A percentile compares a stretch with the other conserved stretches of the same genome.
These are phyloP conservation scores for Lactarius hatsudake DNA, from an alignment of 768 basidiomycete genomes.

Conservation along the genomic window DNA sequence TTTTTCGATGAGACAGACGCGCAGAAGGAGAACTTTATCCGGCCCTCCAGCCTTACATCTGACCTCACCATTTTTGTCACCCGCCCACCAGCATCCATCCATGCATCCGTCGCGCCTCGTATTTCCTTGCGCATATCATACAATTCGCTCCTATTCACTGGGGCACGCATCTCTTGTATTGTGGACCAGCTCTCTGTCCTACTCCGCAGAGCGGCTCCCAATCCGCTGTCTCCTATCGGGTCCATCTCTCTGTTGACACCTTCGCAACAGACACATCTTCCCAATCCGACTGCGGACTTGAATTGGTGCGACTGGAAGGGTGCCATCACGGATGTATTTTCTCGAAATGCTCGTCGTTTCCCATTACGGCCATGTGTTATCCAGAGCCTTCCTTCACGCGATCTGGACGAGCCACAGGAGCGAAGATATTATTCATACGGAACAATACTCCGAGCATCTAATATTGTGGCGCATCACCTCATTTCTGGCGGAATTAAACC, in stretches of 20 bases:
- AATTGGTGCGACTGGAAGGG: constrained; percentile 99
- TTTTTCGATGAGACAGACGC: constrained; percentile 92
- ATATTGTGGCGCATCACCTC: constrained; percentile 87
- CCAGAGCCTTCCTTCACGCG: constrained; percentile 57
- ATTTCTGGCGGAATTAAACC: constrained; percentile 80
- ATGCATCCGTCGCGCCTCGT: constrained; percentile 66
- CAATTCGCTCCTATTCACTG: constrained; percentile 92
- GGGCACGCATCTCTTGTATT: constrained; percentile 69
- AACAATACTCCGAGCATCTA: constrained; percentile 79
- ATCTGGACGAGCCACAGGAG: constrained; percentile 45
- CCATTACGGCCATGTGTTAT: constrained; percentile 89
- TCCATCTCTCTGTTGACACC: constrained; percentile 78
- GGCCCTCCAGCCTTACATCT: constrained; percentile 79
- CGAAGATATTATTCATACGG: constrained; percentile 69
- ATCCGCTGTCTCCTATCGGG: constrained; percentile 70
- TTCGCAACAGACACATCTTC: constrained; percentile 64
- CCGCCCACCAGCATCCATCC: constrained; percentile 62
- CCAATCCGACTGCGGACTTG: constrained; percentile 82
- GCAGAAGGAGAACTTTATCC: constrained; percentile 69
- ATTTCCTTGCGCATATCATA: constrained; percentile 84
- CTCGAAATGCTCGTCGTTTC: constrained; percentile 72
- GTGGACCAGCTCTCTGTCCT: constrained; percentile 84
- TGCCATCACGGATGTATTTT: constrained; percentile 94
- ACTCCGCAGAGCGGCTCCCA: constrained; percentile 63
- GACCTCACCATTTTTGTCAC: constrained; percentile 91